Evolutionary conservation across 75 land plant species (phyloP).

Genomic region (Cryptomeria japonica): DNA sequence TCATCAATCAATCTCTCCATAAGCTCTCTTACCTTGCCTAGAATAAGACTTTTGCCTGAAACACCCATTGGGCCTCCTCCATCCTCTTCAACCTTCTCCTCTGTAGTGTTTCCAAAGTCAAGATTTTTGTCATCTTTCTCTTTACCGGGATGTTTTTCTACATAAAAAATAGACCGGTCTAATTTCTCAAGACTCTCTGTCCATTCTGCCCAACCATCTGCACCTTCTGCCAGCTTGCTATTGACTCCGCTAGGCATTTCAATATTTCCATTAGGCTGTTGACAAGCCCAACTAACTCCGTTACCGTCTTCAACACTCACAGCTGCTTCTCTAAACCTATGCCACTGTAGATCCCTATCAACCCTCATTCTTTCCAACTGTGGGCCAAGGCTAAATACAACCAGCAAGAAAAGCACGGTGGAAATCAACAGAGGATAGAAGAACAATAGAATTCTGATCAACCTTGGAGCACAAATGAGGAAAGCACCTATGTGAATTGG

Average conservation of each 20-base stretch:
- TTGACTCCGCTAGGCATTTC: neutral
- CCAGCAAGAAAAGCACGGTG: neutral
- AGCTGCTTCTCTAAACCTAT: slow-evolving; percentile 1
- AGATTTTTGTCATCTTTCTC: neutral
- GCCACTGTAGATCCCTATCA: slow-evolving; percentile 1
- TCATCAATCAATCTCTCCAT: neutral
- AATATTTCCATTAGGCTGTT: neutral
- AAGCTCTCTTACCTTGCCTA: slow-evolving; percentile 7
- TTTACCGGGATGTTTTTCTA: neutral
- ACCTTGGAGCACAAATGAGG: neutral
- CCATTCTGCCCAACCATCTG: slow-evolving; percentile 9
- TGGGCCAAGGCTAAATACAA: neutral
- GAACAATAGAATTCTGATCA: neutral
- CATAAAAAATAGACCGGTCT: neutral
- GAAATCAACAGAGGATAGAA: slow-evolving; percentile 7
- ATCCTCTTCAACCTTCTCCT: neutral
- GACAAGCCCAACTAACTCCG: neutral
- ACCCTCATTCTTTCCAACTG: slow-evolving; percentile 8
- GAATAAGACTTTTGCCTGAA: neutral
- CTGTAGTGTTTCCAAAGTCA: neutral
- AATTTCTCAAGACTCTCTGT: neutral
- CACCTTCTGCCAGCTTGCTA: neutral
- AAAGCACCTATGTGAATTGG: neutral
- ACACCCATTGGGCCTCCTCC: neutral
- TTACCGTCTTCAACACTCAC: neutral